Base-by-base conservation (phyloP, 2,329 filamentous ascomycete species). In the Didymella keratinophila region DNA sequence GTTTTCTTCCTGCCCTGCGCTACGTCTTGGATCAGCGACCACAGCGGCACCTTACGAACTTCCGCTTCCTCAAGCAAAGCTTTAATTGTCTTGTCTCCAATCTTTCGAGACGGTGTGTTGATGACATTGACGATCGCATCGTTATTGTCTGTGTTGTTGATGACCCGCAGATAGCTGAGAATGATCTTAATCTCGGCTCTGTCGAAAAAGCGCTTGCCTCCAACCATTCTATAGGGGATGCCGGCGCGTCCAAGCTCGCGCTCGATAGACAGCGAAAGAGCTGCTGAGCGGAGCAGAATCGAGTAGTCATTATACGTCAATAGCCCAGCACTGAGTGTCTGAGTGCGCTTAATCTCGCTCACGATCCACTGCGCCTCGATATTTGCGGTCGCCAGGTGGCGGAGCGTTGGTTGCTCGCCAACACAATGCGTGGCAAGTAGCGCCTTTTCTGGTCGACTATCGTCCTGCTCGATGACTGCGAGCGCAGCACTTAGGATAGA, bases 141-240 rank as follows among this genome's bases (percentile, higher is more conserved):
- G 67, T 93, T 96, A 72, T 96, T 93, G 44, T 91, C 85, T 1
- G 93, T 91, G 62, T 96, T 90, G 69, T 91, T 87, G 30, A 97
- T 87, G 3, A 96, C 89, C 30, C 93, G 86, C 14, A 98, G 81
- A 73, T 99, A 98, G 73, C 97, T 93, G 4, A 98, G 78, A 0
- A 98, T 75, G 7, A 92, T 83, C 75, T 95, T 96, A 71, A 98
- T 89, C 74, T 99, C 94, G 3, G 87, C 85, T 50, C 95, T 87
- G 66, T 99, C 95, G 70, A 96, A 98, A 74, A 99, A 99, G 58
- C 91, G 90, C 62, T 87, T 86, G 2, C 95, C 94, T 68, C 90
- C 94, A 50, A 98, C 89, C 93, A 98, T 97, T 48, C 88, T 88
- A 76, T 98, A 99, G 0, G 93, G 85, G 39, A 98, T 87, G 1